Base-by-base conservation (phyloP, 768 basidiomycete species). In the Gloeopeniophorella convolvens region DNA sequence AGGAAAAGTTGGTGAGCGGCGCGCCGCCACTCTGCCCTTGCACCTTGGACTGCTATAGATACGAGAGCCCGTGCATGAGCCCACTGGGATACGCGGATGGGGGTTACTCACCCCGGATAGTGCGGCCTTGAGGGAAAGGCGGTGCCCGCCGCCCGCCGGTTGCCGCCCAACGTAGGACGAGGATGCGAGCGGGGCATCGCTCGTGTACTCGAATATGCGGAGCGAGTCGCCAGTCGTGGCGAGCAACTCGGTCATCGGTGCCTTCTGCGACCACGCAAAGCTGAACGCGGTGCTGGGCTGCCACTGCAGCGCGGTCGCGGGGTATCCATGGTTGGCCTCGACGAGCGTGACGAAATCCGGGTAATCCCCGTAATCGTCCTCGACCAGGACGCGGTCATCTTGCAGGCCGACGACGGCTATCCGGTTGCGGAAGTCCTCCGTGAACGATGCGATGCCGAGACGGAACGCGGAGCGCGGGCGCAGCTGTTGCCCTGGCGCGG, bases 191-290 rank as follows among this genome's bases (percentile, higher is more conserved):
- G 79, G 72, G 33, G 69, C 80, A 60, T 91, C 89, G 54, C 77
- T 79, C 40, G 76, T 73, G 57, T 95, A 85, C 65, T 97, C 94
- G 80, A 88, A 98, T 44, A 99, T 79, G 57, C 93, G 75, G 60
- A 99, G 66, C 41, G 90, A 90, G 68, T 98, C 96, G 23, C 90
- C 91, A 0, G 92, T 95, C 5, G 92, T 95, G 10, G 95, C 95
- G 8, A 99, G 72, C 40, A 96, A 69, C 66, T 99, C 96, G 40
- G 86, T 75, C 41, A 70, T 68, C 7, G 74, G 68, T 4, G 77
- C 73, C 65, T 83, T 88, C 65, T 82, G 79, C 5, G 79, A 72
- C 86, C 89, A 89, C 35, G 72, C 65, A 63, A 79, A 78, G 36
- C 72, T 75, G 26, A 74, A 68, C 18, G 87, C 74, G 23, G 79